phyloP scores from a whole-genome alignment of 139 green algal genomes.

The Gonium pectorale region DNA sequence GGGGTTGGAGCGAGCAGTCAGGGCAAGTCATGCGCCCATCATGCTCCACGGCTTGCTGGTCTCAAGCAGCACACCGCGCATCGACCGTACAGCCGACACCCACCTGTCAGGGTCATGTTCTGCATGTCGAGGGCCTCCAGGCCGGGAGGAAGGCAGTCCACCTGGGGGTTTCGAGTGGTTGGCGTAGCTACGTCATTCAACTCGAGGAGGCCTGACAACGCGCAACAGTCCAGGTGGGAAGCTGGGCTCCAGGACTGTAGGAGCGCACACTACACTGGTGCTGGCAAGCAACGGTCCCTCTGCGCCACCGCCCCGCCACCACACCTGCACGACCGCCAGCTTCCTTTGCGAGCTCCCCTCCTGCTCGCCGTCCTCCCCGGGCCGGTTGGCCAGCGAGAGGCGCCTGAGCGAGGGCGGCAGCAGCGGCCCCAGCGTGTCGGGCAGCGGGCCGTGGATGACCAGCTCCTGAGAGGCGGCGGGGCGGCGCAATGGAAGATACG shows the following conservation, averaged over 20 bases:
- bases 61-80: too few relatives aligned
- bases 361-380: background rate
- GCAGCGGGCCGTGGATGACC: slow-evolving; percentile 31
- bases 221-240: too few relatives aligned
- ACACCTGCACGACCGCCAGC: slow-evolving; percentile 1
- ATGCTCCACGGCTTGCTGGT: too few relatives aligned
- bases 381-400: slow-evolving; percentile 31
- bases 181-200: too few relatives aligned
- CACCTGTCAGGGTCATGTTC: slow-evolving; percentile 21
- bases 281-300: too few relatives aligned
- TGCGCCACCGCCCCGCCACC: background rate
- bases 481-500: too few relatives aligned
- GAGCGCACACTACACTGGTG: too few relatives aligned
- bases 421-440: slow-evolving; percentile 34
- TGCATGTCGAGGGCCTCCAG: slow-evolving; percentile 40
- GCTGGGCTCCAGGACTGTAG: too few relatives aligned
- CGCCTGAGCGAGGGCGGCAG: slow-evolving; percentile 20
- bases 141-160: background rate
- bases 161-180: slow-evolving; percentile 1
- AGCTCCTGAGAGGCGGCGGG: slow-evolving; percentile 24
- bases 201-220: too few relatives aligned
- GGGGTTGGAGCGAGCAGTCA: too few relatives aligned
- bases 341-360: background rate
- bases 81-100: too few relatives aligned
- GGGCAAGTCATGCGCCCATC: too few relatives aligned